Conservation (phyloP, 2,329 filamentous ascomycete genomes). For the Sporothrix protearum region DNA sequence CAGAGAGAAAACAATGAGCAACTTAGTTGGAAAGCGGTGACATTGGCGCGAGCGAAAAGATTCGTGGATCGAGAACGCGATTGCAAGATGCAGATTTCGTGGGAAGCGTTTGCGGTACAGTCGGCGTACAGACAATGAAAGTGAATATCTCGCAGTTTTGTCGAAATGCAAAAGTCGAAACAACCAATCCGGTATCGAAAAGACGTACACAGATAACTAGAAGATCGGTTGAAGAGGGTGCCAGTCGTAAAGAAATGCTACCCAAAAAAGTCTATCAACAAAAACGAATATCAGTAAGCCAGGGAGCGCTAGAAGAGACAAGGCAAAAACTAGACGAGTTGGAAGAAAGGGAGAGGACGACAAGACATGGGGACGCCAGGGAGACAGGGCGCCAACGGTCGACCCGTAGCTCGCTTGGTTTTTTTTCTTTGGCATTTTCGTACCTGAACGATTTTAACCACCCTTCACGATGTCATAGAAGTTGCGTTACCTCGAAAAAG, state of each 20-base stretch:
- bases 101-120: not conserved
- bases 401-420: not conserved
- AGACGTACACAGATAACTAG: not conserved
- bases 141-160: not conserved
- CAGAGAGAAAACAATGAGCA: conserved; percentile 40
- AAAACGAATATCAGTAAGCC: conserved; percentile 21
- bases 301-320: conserved; percentile 4
- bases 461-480: conserved; percentile 12
- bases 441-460: not conserved
- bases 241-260: not conserved
- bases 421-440: not conserved
- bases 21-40: conserved; percentile 37
- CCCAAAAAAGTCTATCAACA: not conserved
- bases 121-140: not conserved
- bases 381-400: not conserved
- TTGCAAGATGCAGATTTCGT: not conserved
- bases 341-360: conserved; percentile 12
- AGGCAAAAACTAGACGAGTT: conserved; percentile 14
- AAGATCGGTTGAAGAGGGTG: not conserved
- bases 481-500: not conserved
- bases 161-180: not conserved
- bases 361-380: conserved; percentile 12
- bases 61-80: not conserved
- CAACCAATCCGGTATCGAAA: not conserved
- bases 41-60: conserved; percentile 36